Conservation (phyloP, 495 filamentous ascomycete genomes). For the Neurospora africana region DNA sequence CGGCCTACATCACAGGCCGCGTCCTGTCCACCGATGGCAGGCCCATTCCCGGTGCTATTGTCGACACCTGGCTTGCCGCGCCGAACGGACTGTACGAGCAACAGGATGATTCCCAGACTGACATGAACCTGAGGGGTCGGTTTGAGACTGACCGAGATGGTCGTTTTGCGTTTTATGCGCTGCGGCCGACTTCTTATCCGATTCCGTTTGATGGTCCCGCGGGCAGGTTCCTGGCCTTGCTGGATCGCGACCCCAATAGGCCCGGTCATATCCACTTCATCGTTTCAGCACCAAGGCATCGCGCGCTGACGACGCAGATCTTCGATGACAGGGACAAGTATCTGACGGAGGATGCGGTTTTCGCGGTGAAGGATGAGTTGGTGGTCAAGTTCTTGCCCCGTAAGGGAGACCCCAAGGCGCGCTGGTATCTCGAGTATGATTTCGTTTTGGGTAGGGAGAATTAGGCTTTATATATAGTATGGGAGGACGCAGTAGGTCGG, state of each 20-base stretch:
- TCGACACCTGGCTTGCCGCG: slow-evolving; percentile 72
- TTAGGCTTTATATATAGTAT: background rate
- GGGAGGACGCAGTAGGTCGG: background rate
- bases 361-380: slow-evolving; percentile 68
- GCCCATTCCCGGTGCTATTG: slow-evolving; percentile 49
- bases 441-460: slow-evolving; percentile 29
- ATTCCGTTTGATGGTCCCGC: slow-evolving; percentile 57
- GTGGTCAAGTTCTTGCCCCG: slow-evolving; percentile 54
- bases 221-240: slow-evolving; percentile 39
- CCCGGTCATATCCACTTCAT: slow-evolving; percentile 73
- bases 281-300: slow-evolving; percentile 24
- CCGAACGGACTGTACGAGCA: slow-evolving; percentile 75
- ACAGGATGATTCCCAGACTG: slow-evolving; percentile 59
- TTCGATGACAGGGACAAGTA: slow-evolving; percentile 58
- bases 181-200: slow-evolving; percentile 63
- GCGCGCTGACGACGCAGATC: slow-evolving; percentile 60
- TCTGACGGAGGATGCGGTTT: slow-evolving; percentile 57
- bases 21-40: slow-evolving; percentile 41
- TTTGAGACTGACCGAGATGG: slow-evolving; percentile 58
- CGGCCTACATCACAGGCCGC: slow-evolving; percentile 51
- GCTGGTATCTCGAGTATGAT: slow-evolving; percentile 49
- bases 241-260: slow-evolving; percentile 61
- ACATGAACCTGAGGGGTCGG: slow-evolving; percentile 64
- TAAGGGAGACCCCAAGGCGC: slow-evolving; percentile 48
- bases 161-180: slow-evolving; percentile 53